Conservation (phyloP, 2,329 filamentous ascomycete genomes). For the Leptographium wingfieldii region DNA sequence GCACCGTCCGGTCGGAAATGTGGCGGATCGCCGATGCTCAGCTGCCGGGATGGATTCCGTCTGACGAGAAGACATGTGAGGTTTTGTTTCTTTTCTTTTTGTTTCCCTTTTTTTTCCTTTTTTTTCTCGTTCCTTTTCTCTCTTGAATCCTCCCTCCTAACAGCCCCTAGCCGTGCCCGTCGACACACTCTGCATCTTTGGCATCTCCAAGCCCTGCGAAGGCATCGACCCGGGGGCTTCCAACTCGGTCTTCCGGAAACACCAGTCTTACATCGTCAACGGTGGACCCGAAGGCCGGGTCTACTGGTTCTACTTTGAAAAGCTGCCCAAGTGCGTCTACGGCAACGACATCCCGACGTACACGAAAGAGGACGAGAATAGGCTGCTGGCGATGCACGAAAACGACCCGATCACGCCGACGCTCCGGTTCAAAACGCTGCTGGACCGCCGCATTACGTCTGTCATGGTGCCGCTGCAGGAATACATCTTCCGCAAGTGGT, state of each 20-base stretch:
- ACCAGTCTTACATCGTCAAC: slow-evolving; percentile 8
- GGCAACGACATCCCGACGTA: slow-evolving; percentile 10
- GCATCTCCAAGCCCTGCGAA: slow-evolving; percentile 10
- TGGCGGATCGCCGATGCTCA: slow-evolving; percentile 5
- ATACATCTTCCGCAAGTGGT: slow-evolving; percentile 21
- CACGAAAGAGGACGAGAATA: slow-evolving; percentile 8
- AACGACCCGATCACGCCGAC: slow-evolving; percentile 7
- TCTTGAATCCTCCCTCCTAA: too few relatives aligned
- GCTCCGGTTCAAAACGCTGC: slow-evolving; percentile 9
- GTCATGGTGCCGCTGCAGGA: slow-evolving; percentile 22
- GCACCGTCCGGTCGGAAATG: slow-evolving; percentile 13
- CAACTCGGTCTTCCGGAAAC: slow-evolving; percentile 2
- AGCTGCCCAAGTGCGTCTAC: slow-evolving; percentile 3
- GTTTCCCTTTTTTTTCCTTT: too few relatives aligned
- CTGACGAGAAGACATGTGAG: slow-evolving; percentile 1
- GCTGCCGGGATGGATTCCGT: slow-evolving; percentile 7
- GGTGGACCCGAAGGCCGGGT: slow-evolving; percentile 10
- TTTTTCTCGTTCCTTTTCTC: too few relatives aligned
- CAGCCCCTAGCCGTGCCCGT: neutral
- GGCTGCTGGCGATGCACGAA: neutral
- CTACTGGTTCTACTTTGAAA: slow-evolving; percentile 13
- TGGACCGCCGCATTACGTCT: slow-evolving; percentile 9
- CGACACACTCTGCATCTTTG: slow-evolving; percentile 12
- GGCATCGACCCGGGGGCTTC: slow-evolving; percentile 3
- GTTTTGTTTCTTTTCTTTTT: neutral